Conservation (phyloP, 805 yeast genomes). For the Cyberlindnera meyerae region DNA sequence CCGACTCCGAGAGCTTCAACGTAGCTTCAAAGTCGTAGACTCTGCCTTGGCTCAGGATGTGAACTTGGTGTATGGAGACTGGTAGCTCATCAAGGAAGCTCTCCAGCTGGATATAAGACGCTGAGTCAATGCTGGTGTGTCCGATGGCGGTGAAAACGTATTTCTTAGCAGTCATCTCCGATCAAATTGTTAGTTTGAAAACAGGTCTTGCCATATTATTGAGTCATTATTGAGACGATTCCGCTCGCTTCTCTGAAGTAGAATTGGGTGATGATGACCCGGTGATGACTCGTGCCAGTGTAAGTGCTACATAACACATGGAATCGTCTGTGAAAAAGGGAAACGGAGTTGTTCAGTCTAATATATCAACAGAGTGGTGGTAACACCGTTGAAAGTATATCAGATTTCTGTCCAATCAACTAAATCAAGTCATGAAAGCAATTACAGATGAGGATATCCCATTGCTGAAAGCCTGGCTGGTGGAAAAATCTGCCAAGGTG, state of each 20-base stretch:
- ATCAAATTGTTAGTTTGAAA: no score
- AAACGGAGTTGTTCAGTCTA: no score
- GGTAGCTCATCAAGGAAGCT: conserved; percentile 28
- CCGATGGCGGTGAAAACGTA: conserved; percentile 28
- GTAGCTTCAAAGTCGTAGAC: conserved; percentile 35
- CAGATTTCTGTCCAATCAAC: no score
- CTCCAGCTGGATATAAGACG: conserved; percentile 22
- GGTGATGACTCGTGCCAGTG: no score
- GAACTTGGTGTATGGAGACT: conserved; percentile 25
- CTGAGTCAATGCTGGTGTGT: conserved; percentile 18
- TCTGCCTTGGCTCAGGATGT: conserved; percentile 29
- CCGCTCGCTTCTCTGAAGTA: no score
- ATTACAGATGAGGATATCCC: conserved; percentile 11
- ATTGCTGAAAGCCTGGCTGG: conserved; percentile 27
- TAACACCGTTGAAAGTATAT: no score
- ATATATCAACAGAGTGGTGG: no score
- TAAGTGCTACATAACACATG: not conserved
- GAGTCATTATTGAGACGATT: no score
- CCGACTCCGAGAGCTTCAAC: conserved; percentile 15
- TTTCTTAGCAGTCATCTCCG: not conserved
- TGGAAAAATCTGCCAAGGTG: conserved; percentile 16
- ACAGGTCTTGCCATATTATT: no score
- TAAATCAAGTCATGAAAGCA: not conserved
- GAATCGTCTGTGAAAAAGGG: no score
- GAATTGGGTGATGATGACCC: no score